Percentiles rank a stretch among this genome's conserved stretches.
Conservation (phyloP, 805 yeast species). For the Candida sakaeoensis region DNA sequence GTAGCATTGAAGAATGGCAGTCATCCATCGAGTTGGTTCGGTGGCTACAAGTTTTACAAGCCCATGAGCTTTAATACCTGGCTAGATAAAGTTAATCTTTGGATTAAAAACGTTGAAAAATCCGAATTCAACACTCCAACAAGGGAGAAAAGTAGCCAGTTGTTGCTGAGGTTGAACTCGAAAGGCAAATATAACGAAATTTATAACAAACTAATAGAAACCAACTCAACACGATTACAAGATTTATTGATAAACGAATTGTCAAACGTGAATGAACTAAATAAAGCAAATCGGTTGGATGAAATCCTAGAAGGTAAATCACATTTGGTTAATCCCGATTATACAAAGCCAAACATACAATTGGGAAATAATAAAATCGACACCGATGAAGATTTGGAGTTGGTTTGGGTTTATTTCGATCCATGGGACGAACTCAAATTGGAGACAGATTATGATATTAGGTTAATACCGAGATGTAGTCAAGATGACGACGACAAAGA, state of each 20-base stretch:
- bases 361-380: constrained; percentile 35
- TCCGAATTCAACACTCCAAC: constrained; percentile 3
- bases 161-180: constrained; percentile 9
- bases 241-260: constrained; percentile 24
- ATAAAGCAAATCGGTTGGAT: constrained; percentile 35
- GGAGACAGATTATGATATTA: constrained; percentile 37
- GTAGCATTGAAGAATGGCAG: constrained; percentile 48
- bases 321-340: constrained; percentile 23
- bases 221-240: constrained; percentile 19
- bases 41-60: constrained; percentile 51
- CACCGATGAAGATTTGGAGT: constrained; percentile 40
- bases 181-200: constrained; percentile 29
- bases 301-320: constrained; percentile 30
- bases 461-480: constrained; percentile 28
- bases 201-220: constrained; percentile 21
- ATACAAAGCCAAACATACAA: constrained; percentile 33
- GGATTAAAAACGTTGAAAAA: constrained; percentile 15
- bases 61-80: constrained; percentile 48
- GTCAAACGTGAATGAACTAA: constrained; percentile 30
- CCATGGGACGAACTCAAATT: constrained; percentile 43
- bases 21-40: constrained; percentile 59
- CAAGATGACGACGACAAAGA: background rate
- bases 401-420: constrained; percentile 41
- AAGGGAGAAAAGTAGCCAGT: background rate
- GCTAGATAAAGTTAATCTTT: constrained; percentile 21